phyloP scores from a whole-genome alignment of 805 yeast genomes.

The Ogataea populi-albae region DNA sequence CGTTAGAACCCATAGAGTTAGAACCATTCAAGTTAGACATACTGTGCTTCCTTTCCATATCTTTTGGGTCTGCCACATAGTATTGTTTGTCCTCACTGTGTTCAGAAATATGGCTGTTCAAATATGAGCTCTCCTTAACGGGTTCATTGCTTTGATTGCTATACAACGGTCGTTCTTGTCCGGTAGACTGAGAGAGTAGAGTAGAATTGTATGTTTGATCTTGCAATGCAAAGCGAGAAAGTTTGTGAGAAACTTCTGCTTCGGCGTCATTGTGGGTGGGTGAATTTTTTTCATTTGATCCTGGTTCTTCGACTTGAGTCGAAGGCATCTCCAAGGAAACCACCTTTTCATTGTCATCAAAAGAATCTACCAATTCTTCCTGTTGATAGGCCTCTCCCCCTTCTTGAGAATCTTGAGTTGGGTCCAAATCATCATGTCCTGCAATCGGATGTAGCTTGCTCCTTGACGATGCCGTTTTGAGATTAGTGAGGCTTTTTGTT shows the following conservation, averaged over 20 bases:
- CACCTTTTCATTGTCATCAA: conserved; percentile 35
- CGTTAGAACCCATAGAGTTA: conserved; percentile 25
- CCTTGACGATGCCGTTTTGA: conserved; percentile 24
- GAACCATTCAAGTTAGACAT: conserved; percentile 20
- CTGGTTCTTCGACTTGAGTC: background rate
- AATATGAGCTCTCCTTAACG: no score
- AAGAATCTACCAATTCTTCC: conserved; percentile 43
- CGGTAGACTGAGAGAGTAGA: conserved; percentile 48
- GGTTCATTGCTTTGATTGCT: background rate
- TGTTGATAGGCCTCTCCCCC: conserved; percentile 20
- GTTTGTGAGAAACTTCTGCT: no score
- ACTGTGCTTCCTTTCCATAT: background rate
- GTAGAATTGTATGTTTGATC: conserved; percentile 14
- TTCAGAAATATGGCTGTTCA: no score
- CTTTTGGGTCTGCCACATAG: background rate
- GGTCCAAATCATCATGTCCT: conserved; percentile 25
- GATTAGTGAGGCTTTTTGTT: conserved; percentile 27
- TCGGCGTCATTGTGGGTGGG: background rate
- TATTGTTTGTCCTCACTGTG: background rate
- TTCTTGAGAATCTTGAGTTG: conserved; percentile 17
- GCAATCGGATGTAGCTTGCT: conserved; percentile 21
- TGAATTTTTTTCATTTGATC: no score
- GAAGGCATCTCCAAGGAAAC: conserved; percentile 15
- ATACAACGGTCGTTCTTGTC: conserved; percentile 38
- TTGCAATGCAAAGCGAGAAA: conserved; percentile 1